Evolutionary conservation across 805 yeast genomes (phyloP).

Genomic region (Ogataea haglerorum): DNA sequence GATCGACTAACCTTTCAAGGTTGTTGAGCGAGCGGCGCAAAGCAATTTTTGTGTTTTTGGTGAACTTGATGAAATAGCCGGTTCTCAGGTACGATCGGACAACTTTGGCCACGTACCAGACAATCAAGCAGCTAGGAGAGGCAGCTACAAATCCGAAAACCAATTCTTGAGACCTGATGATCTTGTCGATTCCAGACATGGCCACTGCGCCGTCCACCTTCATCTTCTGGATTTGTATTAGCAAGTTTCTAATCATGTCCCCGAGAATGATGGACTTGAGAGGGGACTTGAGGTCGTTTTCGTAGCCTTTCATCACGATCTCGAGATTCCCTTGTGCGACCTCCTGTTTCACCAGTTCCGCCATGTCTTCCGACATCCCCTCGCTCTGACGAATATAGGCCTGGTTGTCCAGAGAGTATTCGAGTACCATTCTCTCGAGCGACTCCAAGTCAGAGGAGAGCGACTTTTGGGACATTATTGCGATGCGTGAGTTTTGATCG

Average conservation of each 20-base stretch:
- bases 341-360: constrained; percentile 37
- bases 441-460: constrained; percentile 75
- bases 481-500: constrained; percentile 69
- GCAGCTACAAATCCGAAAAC: constrained; percentile 93
- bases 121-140: constrained; percentile 66
- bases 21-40: constrained; percentile 49
- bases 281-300: constrained; percentile 68
- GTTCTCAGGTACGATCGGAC: constrained; percentile 31
- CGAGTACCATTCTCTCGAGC: constrained; percentile 82
- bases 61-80: constrained; percentile 36
- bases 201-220: constrained; percentile 95
- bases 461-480: constrained; percentile 77
- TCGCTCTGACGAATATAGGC: constrained; percentile 10
- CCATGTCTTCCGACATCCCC: constrained; percentile 18
- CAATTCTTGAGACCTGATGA: constrained; percentile 85
- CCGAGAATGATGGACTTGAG: constrained; percentile 62
- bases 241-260: constrained; percentile 65
- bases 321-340: constrained; percentile 77
- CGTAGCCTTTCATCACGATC: constrained; percentile 76
- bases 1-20: constrained; percentile 22
- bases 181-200: constrained; percentile 82
- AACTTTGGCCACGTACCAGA: constrained; percentile 42
- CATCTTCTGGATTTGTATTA: constrained; percentile 93
- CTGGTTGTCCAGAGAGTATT: constrained; percentile 48
- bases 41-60: constrained; percentile 35